Evolutionary conservation across 2,329 filamentous ascomycete genomes (phyloP).

Genomic region (Fusarium sp.): DNA sequence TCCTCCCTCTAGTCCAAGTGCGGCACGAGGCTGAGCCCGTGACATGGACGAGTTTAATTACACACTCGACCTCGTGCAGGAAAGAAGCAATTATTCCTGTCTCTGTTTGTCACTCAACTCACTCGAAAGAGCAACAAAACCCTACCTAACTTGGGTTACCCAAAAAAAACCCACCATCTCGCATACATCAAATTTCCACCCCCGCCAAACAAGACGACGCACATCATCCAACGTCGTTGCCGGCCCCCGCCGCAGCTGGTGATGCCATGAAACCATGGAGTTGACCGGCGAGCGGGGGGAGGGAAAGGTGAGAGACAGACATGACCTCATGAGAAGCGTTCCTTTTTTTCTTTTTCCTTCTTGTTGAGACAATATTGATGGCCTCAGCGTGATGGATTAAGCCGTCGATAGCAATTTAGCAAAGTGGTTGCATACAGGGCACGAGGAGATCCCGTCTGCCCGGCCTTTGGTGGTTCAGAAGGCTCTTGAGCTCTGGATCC

Average conservation of each 20-base stretch:
- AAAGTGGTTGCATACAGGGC: background rate
- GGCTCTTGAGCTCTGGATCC: background rate
- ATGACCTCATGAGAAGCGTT: background rate
- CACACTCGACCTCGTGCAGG: constrained; percentile 1
- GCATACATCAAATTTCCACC: constrained; percentile 11
- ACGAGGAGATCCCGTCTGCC: background rate
- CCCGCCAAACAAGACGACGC: background rate
- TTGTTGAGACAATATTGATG: background rate
- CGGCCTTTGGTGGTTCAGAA: background rate
- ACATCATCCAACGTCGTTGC: constrained; percentile 2
- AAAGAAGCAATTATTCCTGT: background rate
- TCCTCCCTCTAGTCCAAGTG: constrained; percentile 14
- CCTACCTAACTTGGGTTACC: background rate
- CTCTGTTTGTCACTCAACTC: background rate
- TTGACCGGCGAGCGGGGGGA: background rate
- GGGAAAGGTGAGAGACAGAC: background rate
- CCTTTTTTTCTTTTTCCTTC: background rate
- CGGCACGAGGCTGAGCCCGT: constrained; percentile 31
- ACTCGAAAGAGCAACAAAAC: background rate
- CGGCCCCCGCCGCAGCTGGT: background rate
- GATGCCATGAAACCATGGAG: constrained; percentile 4
- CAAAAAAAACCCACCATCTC: background rate
- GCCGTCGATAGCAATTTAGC: background rate
- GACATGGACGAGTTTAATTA: constrained; percentile 34
- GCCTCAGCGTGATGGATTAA: background rate